Base-by-base conservation (phyloP, 2,329 filamentous ascomycete species). In the Chrysoporthe austroafricana region DNA sequence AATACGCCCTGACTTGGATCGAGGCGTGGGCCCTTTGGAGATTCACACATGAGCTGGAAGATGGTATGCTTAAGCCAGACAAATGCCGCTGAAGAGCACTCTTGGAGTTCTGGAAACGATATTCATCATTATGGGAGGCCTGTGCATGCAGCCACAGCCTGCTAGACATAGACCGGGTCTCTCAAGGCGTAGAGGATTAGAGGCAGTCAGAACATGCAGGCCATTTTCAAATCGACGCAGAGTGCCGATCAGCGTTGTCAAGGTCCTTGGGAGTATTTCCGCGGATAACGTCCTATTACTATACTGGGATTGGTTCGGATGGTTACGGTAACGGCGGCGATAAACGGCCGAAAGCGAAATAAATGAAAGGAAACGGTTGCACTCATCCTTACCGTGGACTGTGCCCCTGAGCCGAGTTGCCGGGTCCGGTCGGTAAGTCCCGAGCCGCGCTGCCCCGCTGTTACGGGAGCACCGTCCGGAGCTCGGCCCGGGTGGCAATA, bases 401-500 rank as follows among this genome's bases (percentile, higher is more conserved):
- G 46, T 13, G 50, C 26, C 13, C 50, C 50, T 32, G 18, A 57
- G 21, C 21, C 54, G 54, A 57, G 32, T 42, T 32, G 14, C 14
- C 59, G 59, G 59, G 43, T 32, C 42, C 43, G 43, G 26, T 26
- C 57, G 57, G 57, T 60, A 43, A 11, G n/a, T 9, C 43, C 43
- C 57, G 42, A 32, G 59, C 42, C 52, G 42, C 32, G 42, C 26
- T 61, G 43, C 21, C 59, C 59, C 42, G 42, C 58, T 44, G 13
- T 21, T 36, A 11, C 59, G 59, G 59, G 36, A 43, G 18, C 32
- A 34, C 48, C 7, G 42, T 32, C 59, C 59, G 59, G 42, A 34
- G 43, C 59, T 46, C 42, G 59, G 59, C 59, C 59, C 43, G 59
- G 43, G 26, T 46, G 16, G 26, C 43, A 46, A 48, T 42, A 46